Conservation (phyloP, 768 basidiomycete species). For the Termitomyces sp. region DNA sequence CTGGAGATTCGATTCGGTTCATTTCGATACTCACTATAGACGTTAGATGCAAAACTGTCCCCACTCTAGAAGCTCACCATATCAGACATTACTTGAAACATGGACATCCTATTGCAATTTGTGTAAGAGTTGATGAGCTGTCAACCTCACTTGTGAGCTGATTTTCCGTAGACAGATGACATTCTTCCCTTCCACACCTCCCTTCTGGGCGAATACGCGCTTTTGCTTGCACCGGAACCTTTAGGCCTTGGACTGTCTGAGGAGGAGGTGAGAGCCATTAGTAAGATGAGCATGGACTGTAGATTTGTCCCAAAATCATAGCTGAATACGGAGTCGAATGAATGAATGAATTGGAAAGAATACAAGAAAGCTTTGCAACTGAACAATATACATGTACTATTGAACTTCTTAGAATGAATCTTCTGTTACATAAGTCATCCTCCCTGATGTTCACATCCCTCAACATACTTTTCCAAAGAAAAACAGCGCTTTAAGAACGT, state of each 20-base stretch:
- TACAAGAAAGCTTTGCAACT: background rate
- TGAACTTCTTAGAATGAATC: background rate
- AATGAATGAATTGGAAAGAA: background rate
- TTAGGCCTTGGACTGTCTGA: constrained; percentile 66
- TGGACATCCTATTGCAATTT: constrained; percentile 71
- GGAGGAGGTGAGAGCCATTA: constrained; percentile 52
- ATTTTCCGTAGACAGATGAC: constrained; percentile 67
- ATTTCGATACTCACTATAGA: background rate
- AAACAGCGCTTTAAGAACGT: background rate
- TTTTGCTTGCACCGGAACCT: constrained; percentile 71
- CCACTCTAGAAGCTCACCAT: constrained; percentile 65
- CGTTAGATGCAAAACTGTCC: constrained; percentile 65
- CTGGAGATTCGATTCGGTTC: background rate
- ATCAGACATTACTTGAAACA: constrained; percentile 61
- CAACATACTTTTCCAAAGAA: background rate
- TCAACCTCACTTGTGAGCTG: background rate
- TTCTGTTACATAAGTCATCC: background rate
- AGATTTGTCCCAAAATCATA: constrained; percentile 16
- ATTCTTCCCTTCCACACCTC: constrained; percentile 75
- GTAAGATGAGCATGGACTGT: constrained; percentile 58
- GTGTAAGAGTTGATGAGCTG: constrained; percentile 38
- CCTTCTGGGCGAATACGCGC: constrained; percentile 73
- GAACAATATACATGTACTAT: background rate
- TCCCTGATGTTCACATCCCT: no score
- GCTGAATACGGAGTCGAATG: background rate